Evolutionary conservation across 768 basidiomycete species (phyloP).

Genomic region (Termitomyces eurrhizus): DNA sequence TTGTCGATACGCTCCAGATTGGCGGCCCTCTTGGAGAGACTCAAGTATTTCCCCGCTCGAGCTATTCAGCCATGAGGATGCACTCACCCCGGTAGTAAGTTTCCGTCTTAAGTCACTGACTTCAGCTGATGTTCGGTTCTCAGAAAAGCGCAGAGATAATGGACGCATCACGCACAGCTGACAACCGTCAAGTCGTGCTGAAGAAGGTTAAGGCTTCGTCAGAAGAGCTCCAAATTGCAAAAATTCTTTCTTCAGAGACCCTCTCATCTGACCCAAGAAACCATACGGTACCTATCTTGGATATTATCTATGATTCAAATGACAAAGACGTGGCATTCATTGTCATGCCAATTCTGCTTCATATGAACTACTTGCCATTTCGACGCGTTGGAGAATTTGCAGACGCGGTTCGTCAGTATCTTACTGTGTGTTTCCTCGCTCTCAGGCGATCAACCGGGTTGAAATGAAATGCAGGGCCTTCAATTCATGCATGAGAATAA

Average conservation of each 20-base stretch:
- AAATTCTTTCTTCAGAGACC: conserved; percentile 1
- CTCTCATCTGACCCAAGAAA: conserved; percentile 8
- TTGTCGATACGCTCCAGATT: conserved; percentile 4
- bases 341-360: conserved; percentile 13
- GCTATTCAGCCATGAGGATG: background rate
- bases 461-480: conserved; percentile 13
- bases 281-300: conserved; percentile 8
- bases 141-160: background rate
- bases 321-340: conserved; percentile 6
- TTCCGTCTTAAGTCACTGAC: background rate
- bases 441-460: background rate
- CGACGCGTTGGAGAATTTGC: conserved; percentile 12
- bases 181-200: conserved; percentile 6
- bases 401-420: conserved; percentile 6
- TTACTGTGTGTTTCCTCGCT: conserved; percentile 1
- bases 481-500: conserved; percentile 21
- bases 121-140: background rate
- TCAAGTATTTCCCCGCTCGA: background rate
- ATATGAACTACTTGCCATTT: conserved; percentile 8
- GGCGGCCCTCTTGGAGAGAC: background rate
- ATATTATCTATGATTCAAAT: conserved; percentile 1
- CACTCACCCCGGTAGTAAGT: background rate
- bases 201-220: background rate
- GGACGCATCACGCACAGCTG: conserved; percentile 1
- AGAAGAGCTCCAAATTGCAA: conserved; percentile 4